Evolutionary conservation across 192 early-diverging fungal species (phyloP).

Genomic region (Backusella macrospora): DNA sequence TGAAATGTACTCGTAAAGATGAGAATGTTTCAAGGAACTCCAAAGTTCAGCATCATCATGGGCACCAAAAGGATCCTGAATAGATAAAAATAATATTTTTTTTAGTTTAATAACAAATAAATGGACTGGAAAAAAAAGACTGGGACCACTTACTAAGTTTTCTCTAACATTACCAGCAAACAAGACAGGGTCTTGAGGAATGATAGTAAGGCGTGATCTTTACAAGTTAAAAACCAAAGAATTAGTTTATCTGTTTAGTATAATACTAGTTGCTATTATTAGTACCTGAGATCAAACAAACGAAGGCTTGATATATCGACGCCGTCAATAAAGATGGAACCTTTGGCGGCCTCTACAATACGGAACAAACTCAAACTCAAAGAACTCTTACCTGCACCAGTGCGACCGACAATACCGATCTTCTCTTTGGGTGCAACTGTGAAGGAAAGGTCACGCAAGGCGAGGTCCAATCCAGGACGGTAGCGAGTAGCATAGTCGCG

Average conservation of each 20-base stretch:
- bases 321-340: conserved; percentile 63
- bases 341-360: conserved; percentile 62
- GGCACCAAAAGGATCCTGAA: conserved; percentile 51
- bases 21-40: conserved; percentile 66
- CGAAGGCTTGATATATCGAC: conserved; percentile 60
- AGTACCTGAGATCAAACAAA: conserved; percentile 51
- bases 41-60: conserved; percentile 66
- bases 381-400: conserved; percentile 73
- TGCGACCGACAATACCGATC: conserved; percentile 68
- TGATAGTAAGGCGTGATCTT: conserved; percentile 67
- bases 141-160: conserved; percentile 40
- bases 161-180: conserved; percentile 63
- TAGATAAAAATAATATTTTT: not conserved
- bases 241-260: not conserved
- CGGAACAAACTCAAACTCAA: conserved; percentile 69
- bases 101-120: not conserved
- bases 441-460: conserved; percentile 61
- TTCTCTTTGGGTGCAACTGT: conserved; percentile 54
- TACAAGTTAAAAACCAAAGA: not conserved
- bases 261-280: not conserved
- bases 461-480: conserved; percentile 78
- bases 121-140: not conserved
- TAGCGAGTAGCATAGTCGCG: conserved; percentile 81
- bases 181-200: conserved; percentile 79
- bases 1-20: conserved; percentile 67